A percentile compares a stretch with the other conserved stretches of the same genome.
These are phyloP conservation scores for Musa itinerans DNA, from an alignment of 176 grass and related monocot genomes.

Conservation along the genomic window DNA sequence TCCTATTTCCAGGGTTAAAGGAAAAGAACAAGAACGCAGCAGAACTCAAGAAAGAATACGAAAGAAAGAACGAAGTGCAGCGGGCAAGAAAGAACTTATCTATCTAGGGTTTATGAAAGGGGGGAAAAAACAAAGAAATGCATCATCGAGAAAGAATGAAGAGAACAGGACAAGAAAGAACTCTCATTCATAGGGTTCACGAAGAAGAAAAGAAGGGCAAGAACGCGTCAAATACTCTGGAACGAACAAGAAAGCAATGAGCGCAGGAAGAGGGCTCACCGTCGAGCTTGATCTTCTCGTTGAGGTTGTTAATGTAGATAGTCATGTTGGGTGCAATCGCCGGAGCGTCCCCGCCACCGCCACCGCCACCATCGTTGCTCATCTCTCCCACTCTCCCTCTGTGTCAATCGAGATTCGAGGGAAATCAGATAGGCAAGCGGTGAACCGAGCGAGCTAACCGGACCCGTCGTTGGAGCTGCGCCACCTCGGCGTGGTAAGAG, in stretches of 20 bases:
- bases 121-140: background rate
- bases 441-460: no score
- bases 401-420: no score
- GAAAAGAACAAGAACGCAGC: no score
- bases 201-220: no score
- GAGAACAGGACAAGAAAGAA: no score
- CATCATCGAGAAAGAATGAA: no score
- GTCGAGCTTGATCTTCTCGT: slow-evolving; percentile 89
- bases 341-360: slow-evolving; percentile 21
- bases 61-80: background rate
- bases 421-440: no score
- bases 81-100: background rate
- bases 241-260: no score
- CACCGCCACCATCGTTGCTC: slow-evolving; percentile 38
- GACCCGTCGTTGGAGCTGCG: no score
- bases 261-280: slow-evolving; percentile 23
- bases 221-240: background rate
- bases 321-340: slow-evolving; percentile 47
- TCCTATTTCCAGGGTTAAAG: background rate
- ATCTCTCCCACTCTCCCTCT: slow-evolving; percentile 30
- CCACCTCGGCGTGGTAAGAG: no score
- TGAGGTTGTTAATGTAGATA: slow-evolving; percentile 96
- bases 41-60: background rate
- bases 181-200: no score
- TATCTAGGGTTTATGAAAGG: background rate